A percentile compares a stretch with the other conserved stretches of the same genome.
phyloP scores from a whole-genome alignment of 78 protist genomes.

The Ministeria vibrans region DNA sequence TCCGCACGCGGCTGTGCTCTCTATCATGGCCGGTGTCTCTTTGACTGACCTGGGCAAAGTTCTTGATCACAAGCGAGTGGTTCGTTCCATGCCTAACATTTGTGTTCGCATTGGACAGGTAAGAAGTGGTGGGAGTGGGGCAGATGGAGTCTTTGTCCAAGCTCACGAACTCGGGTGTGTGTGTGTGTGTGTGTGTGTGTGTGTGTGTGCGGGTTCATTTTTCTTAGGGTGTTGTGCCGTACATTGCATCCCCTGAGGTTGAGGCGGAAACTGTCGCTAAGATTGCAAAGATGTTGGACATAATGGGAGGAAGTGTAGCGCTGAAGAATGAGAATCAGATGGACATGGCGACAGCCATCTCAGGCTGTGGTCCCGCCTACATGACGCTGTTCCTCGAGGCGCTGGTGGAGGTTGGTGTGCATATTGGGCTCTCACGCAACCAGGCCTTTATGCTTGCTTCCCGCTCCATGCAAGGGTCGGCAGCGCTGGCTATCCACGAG shows the following conservation, averaged over 20 bases:
- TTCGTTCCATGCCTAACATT: slow-evolving; percentile 30
- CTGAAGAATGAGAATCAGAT: too few species aligned
- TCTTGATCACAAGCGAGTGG: neutral
- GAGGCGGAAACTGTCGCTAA: neutral
- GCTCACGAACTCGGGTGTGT: neutral
- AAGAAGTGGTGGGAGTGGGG: neutral
- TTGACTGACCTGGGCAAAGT: neutral
- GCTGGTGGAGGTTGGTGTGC: slow-evolving; percentile 15
- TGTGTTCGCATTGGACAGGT: neutral
- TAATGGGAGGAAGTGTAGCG: too few species aligned
- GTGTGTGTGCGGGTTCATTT: neutral
- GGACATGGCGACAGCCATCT: slow-evolving; percentile 25
- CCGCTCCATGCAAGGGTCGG: slow-evolving; percentile 6
- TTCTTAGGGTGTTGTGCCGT: neutral
- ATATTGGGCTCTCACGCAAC: slow-evolving; percentile 12
- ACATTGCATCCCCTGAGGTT: neutral
- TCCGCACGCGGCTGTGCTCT: too few species aligned
- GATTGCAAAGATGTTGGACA: neutral
- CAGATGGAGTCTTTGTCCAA: neutral
- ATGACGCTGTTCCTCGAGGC: neutral
- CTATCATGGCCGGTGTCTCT: neutral
- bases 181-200: neutral
- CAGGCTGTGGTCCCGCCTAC: slow-evolving; percentile 21
- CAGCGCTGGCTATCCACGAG: neutral
- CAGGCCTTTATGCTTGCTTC: neutral